Base-by-base conservation (phyloP, 495 filamentous ascomycete species). In the Ramalina peruviana region DNA sequence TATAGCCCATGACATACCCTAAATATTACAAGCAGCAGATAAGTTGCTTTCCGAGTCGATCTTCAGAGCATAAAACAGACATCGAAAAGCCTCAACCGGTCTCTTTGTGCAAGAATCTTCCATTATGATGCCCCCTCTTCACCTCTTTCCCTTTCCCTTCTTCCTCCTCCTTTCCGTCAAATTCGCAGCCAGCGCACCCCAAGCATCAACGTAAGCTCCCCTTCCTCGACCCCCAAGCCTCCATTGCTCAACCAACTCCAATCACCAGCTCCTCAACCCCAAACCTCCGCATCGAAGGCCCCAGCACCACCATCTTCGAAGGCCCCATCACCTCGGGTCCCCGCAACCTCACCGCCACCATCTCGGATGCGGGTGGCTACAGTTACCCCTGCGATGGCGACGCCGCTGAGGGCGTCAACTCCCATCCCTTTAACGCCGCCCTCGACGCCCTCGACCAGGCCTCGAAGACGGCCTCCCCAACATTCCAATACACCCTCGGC, bases 251-350 rank as follows among this genome's bases (percentile, higher is more conserved):
- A 40, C 9, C 15, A 40, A 40, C 15, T 0, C 4, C 3, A n/a
- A 0, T 3, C 3, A 40, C 38, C 15, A 40, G 38, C 15, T 40
- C 38, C 38, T 40, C 38, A 40, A 45, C 48, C 1, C 15, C 40
- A 19, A 44, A 44, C 5, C 6, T 55, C 15, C 53, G 53, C 37
- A 55, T 55, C 37, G 53, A 55, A 40, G 42, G 36, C 20, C 1
- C 36, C 6, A 23, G 3, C 19, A 33, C 17, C 42, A 55, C 53
- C 25, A 12, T 52, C 42, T 55, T 33, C 37, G 53, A 55, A 48
- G 53, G 51, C 3, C 48, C 49, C 26, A 55, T 55, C 30, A 56
- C 19, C 4, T 55, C 23, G 26, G 49, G 53, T n/a, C 53, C 53
- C 5, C 53, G 53, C 12, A 52, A 55, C 20, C 38, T 55, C 3